A percentile compares a stretch with the other conserved stretches of the same genome.
phyloP scores from a whole-genome alignment of 805 yeast genomes.

The Ogataea dorogensis region DNA sequence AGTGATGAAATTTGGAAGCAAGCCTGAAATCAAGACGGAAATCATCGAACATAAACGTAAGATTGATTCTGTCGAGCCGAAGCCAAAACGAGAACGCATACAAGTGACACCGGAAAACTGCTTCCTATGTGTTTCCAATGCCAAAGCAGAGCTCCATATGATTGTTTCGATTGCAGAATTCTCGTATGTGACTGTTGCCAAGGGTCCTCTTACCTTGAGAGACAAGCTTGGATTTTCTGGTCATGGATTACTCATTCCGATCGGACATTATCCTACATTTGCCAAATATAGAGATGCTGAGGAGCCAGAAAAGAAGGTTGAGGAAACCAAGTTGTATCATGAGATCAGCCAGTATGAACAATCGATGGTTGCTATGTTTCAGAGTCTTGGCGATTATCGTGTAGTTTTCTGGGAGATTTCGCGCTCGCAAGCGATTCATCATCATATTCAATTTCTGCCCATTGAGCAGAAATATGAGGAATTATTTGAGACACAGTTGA shows the following conservation, averaged over 20 bases:
- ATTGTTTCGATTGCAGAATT: constrained; percentile 69
- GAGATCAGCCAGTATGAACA: constrained; percentile 50
- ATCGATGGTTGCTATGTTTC: constrained; percentile 50
- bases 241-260: constrained; percentile 77
- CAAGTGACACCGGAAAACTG: constrained; percentile 60
- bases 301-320: constrained; percentile 23
- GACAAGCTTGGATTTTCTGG: constrained; percentile 60
- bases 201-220: constrained; percentile 75
- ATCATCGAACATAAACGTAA: neutral
- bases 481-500: constrained; percentile 43
- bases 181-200: constrained; percentile 73
- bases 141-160: constrained; percentile 76
- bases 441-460: constrained; percentile 76
- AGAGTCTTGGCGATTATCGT: constrained; percentile 37
- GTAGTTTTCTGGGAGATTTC: constrained; percentile 72
- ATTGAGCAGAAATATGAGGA: constrained; percentile 41
- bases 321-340: constrained; percentile 34
- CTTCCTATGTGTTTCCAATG: constrained; percentile 81
- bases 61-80: neutral
- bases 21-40: neutral
- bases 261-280: constrained; percentile 61
- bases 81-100: constrained; percentile 31
- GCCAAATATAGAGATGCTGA: constrained; percentile 27
- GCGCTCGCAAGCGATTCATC: constrained; percentile 63
- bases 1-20: constrained; percentile 19